Conservation (phyloP, 768 basidiomycete species). For the Lactifluus echinatus region DNA sequence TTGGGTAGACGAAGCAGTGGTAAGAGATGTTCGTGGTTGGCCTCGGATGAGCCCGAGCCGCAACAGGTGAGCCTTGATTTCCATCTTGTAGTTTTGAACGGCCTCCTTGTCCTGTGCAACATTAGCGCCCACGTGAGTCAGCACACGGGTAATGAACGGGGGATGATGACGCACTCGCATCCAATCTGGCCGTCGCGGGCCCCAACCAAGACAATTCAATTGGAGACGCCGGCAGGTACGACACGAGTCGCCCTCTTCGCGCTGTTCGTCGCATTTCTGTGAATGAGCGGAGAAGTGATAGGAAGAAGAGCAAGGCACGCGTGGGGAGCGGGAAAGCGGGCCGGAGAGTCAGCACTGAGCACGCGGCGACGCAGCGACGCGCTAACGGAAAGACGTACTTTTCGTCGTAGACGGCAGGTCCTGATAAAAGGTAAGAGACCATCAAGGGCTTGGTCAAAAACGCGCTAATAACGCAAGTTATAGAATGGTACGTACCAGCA, state of each 20-base stretch:
- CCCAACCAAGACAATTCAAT: conserved; percentile 82
- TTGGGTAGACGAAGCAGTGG: conserved; percentile 30
- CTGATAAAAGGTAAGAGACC: conserved; percentile 29
- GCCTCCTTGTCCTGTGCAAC: conserved; percentile 64
- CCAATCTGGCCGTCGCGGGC: conserved; percentile 79
- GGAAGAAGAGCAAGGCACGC: conserved; percentile 25
- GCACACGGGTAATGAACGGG: conserved; percentile 12
- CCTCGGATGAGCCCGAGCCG: conserved; percentile 74
- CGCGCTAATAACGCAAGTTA: background rate
- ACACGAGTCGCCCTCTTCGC: conserved; percentile 66
- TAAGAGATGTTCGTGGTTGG: conserved; percentile 55
- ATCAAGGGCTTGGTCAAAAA: background rate
- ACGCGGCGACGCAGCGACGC: conserved; percentile 1
- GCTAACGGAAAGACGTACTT: conserved; percentile 40
- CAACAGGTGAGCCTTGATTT: conserved; percentile 74
- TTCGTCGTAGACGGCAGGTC: conserved; percentile 79
- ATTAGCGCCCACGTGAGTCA: conserved; percentile 18
- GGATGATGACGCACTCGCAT: conserved; percentile 51
- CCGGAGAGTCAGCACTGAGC: conserved; percentile 16
- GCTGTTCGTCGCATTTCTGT: conserved; percentile 86
- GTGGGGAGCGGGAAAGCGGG: conserved; percentile 12
- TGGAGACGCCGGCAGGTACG: conserved; percentile 72
- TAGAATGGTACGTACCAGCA: conserved; percentile 15
- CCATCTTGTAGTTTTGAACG: conserved; percentile 75
- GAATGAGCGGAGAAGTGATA: background rate